phyloP scores from a whole-genome alignment of 106 monocot genomes.

The Gastrodia elata region DNA sequence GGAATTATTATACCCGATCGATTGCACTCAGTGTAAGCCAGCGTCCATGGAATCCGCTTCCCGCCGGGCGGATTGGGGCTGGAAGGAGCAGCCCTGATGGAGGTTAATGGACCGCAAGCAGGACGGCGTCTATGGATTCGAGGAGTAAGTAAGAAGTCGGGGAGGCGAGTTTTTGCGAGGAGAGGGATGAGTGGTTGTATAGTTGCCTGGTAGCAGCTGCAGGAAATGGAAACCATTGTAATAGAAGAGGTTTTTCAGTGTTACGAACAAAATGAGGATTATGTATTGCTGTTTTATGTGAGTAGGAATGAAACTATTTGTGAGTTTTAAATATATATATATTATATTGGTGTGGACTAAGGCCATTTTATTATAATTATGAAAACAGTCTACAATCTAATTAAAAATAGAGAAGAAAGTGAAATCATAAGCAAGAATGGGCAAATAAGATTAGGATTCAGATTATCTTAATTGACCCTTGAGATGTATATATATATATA shows the following conservation, averaged over 20 bases:
- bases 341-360: too few species aligned
- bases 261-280: neutral
- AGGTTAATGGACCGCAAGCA: neutral
- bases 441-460: too few species aligned
- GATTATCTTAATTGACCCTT: too few species aligned
- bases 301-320: too few species aligned
- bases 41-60: conserved; percentile 28
- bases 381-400: too few species aligned
- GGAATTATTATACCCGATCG: conserved; percentile 75
- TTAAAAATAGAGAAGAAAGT: too few species aligned
- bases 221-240: conserved; percentile 25
- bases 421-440: too few species aligned
- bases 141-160: conserved; percentile 2
- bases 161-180: neutral
- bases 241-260: neutral
- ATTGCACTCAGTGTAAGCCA: conserved; percentile 87
- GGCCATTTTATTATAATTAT: too few species aligned
- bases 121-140: conserved; percentile 5
- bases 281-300: too few species aligned
- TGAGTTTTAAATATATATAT: too few species aligned
- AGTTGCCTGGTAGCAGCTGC: conserved; percentile 16
- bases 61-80: conserved; percentile 8
- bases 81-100: conserved; percentile 1
- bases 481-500: too few species aligned
- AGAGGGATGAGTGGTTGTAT: conserved; percentile 19